Evolutionary conservation across 345 rosid species (phyloP).

Genomic region (Camelina hispida): DNA sequence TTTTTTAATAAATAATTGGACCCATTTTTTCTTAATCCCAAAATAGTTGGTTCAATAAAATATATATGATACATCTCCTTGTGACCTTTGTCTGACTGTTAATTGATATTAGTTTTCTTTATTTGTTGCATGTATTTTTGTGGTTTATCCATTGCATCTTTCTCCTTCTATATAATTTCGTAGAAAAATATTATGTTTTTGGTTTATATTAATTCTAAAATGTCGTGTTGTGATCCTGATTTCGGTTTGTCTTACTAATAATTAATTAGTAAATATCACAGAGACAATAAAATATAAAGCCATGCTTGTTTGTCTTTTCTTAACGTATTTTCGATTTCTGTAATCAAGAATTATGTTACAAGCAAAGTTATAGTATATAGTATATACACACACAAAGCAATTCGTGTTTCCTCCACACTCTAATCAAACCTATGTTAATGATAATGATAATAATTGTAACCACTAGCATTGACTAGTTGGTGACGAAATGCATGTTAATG

Average conservation of each 20-base stretch:
- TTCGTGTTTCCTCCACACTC: background rate
- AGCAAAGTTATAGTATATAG: conserved; percentile 1
- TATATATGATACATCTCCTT: background rate
- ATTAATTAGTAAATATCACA: background rate
- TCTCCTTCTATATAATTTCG: background rate
- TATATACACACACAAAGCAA: background rate
- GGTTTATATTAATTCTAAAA: background rate
- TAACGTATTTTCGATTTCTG: background rate
- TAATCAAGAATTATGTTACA: conserved; percentile 9
- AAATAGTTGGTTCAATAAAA: background rate
- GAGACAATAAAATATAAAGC: background rate
- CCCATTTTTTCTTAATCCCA: background rate
- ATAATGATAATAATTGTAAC: conserved; percentile 13
- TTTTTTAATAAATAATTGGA: background rate
- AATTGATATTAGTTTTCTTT: background rate
- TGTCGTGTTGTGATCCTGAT: conserved; percentile 12
- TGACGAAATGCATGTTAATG: conserved; percentile 5
- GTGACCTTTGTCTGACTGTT: background rate
- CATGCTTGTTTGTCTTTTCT: conserved; percentile 6
- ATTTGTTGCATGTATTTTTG: conserved; percentile 24
- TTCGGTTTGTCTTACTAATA: conserved; percentile 32
- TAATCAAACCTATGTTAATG: conserved; percentile 4
- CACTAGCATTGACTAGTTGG: conserved; percentile 15
- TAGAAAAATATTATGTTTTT: background rate
- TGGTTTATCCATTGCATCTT: conserved; percentile 32